Conservation (phyloP, 1,139 yeast genomes). For the Kodamaea plutei region DNA sequence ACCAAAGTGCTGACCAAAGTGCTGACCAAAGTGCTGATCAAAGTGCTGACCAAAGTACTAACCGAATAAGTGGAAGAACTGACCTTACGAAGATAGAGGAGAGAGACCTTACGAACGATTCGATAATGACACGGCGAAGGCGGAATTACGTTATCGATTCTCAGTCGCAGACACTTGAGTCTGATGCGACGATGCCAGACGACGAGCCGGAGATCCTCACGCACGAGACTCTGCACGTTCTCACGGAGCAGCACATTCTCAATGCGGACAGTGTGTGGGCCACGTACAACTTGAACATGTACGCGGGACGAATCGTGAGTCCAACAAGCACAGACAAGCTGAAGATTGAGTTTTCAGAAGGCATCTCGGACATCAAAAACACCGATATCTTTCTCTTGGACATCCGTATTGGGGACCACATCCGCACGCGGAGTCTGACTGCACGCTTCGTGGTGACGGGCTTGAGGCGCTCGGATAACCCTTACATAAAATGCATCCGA, state of each 20-base stretch:
- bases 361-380: constrained; percentile 24
- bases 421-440: constrained; percentile 18
- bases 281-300: constrained; percentile 31
- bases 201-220: constrained; percentile 11
- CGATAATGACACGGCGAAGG: too few species aligned
- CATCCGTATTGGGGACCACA: constrained; percentile 33
- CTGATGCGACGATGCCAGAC: constrained; percentile 6
- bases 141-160: constrained; percentile 10
- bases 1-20: too few species aligned
- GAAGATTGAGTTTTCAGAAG: constrained; percentile 34
- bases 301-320: constrained; percentile 27
- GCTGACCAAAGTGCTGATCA: too few species aligned
- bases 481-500: constrained; percentile 46
- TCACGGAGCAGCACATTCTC: constrained; percentile 18
- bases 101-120: too few species aligned
- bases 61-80: too few species aligned
- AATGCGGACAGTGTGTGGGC: constrained; percentile 35
- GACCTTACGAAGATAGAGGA: too few species aligned
- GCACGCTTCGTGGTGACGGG: constrained; percentile 43
- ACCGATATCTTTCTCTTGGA: constrained; percentile 31
- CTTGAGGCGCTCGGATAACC: constrained; percentile 18
- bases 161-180: constrained; percentile 3
- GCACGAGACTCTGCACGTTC: constrained; percentile 17
- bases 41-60: too few species aligned
- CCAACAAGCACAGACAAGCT: constrained; percentile 20